These are phyloP conservation scores for Hypoxylon sp. DNA, from an alignment of 2,329 filamentous ascomycete species.

Conservation along the genomic window DNA sequence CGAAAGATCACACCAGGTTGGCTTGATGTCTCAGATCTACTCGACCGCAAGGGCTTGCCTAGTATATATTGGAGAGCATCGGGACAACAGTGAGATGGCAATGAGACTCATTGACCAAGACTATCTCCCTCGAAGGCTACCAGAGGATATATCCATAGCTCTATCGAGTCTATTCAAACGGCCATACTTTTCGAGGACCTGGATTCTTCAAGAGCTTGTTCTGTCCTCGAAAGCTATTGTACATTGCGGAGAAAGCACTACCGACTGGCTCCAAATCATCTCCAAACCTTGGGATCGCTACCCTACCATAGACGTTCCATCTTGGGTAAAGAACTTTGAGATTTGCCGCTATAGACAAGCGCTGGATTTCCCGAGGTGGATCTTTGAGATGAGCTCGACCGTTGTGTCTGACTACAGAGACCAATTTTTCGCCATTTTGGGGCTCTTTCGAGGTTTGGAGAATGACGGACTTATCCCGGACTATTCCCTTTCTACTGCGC, in stretches of 20 bases:
- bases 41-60: not conserved
- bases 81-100: not conserved
- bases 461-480: slow-evolving; percentile 1
- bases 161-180: not conserved
- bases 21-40: slow-evolving; percentile 4
- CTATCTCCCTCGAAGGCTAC: not conserved
- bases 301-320: not conserved
- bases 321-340: not conserved
- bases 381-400: slow-evolving; percentile 5
- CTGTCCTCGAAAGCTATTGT: not conserved
- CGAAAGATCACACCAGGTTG: slow-evolving; percentile 9
- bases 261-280: not conserved
- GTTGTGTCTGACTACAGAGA: not conserved
- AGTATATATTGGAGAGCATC: slow-evolving; percentile 2
- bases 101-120: slow-evolving; percentile 6
- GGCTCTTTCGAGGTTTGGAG: not conserved
- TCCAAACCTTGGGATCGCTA: not conserved
- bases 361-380: not conserved
- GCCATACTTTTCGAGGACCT: slow-evolving; percentile 4
- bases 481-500: slow-evolving; percentile 1
- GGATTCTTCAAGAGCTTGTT: slow-evolving; percentile 15
- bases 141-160: not conserved
- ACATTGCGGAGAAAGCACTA: not conserved
- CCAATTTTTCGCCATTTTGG: slow-evolving; percentile 2
- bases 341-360: not conserved